Evolutionary conservation across 2,329 filamentous ascomycete species (phyloP), one percentile per base, ranked within the genome.

Genomic region (Beauveria scarabaeidicola): DNA sequence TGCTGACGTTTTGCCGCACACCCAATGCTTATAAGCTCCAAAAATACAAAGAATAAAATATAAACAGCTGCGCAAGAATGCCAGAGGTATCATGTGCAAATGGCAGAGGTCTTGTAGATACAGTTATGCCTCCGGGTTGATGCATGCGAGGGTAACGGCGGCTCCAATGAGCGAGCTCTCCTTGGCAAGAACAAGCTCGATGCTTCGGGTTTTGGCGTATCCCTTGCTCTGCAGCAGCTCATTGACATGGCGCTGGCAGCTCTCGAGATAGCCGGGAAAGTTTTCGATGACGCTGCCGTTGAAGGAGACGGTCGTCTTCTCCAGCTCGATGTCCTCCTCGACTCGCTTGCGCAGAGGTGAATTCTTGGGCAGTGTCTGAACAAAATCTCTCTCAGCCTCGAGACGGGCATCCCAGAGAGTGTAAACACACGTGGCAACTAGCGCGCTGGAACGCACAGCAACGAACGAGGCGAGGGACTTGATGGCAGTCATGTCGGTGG

Each of bases 251-350:
- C 69, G 69, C 69, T 92, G 88, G 66, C 85, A 86, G 46, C 75
- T 78, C 36, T 71, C 72, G 23, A 81, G 76, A 70, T 91, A 93
- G 8, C 77, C 75, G 0, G 89, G 88, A 68, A 92, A 93, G 66
- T 87, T 86, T 72, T 92, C 88, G 55, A 92, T 85, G 53, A 93
- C 88, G 29, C 86, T 88, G 48, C 89, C 89, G 68, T 90, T 91
- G 72, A 87, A 92, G 3, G 87, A 87, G n/a, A 93, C 83, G 2
- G 82, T 79, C 3, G 82, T 85, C 59, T 75, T 73, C 38, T 69
- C 68, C 8, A 80, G 68, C 47, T 75, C 70, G 2, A 74, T 74
- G 63, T 84, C 83, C 17, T 73, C 73, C 64, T 85, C 82, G 0
- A 81, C 74, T 40, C 80, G 78, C 10, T 68, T 63, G 55, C 77